A percentile compares a stretch with the other conserved stretches of the same genome.
Evolutionary conservation across 345 rosid genomes (phyloP).

Genomic region (Linum trigynum): DNA sequence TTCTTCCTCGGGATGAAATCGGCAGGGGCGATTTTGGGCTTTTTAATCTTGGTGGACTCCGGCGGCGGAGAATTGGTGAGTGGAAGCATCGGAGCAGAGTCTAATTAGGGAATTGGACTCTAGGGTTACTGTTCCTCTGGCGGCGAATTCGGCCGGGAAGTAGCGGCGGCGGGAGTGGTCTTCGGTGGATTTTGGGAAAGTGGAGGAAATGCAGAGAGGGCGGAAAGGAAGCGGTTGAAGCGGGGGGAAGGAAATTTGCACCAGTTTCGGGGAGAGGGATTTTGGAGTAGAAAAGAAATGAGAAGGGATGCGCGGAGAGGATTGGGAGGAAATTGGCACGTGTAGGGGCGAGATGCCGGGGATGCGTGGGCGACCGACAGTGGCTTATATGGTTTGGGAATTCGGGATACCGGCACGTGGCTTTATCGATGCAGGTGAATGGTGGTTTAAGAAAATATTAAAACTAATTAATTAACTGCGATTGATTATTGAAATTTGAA

Average conservation of each 20-base stretch:
- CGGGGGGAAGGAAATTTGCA: neutral
- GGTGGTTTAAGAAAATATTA: neutral
- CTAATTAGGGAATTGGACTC: neutral
- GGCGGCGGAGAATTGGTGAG: slow-evolving; percentile 36
- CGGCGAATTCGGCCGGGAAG: slow-evolving; percentile 18
- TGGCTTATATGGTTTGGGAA: neutral
- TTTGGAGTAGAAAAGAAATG: neutral
- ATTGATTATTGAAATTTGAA: too few species aligned
- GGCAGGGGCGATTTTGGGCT: slow-evolving; percentile 24
- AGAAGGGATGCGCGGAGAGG: neutral
- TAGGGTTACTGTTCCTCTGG: slow-evolving; percentile 6
- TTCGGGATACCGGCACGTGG: slow-evolving; percentile 11
- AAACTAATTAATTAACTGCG: too few species aligned
- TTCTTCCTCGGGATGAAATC: slow-evolving; percentile 21
- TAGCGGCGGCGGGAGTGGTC: neutral
- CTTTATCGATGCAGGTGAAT: neutral
- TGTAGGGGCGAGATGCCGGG: slow-evolving; percentile 12
- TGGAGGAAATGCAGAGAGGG: too few species aligned
- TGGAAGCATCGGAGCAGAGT: slow-evolving; percentile 37
- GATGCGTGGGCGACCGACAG: slow-evolving; percentile 8
- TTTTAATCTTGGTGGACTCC: slow-evolving; percentile 24
- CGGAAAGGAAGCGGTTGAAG: neutral
- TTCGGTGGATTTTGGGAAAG: too few species aligned
- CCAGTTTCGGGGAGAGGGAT: slow-evolving; percentile 2
- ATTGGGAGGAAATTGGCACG: slow-evolving; percentile 7